A percentile compares a stretch with the other conserved stretches of the same genome.
Conservation (phyloP, 2,329 filamentous ascomycete genomes). For the Pezicula neosporulosa region DNA sequence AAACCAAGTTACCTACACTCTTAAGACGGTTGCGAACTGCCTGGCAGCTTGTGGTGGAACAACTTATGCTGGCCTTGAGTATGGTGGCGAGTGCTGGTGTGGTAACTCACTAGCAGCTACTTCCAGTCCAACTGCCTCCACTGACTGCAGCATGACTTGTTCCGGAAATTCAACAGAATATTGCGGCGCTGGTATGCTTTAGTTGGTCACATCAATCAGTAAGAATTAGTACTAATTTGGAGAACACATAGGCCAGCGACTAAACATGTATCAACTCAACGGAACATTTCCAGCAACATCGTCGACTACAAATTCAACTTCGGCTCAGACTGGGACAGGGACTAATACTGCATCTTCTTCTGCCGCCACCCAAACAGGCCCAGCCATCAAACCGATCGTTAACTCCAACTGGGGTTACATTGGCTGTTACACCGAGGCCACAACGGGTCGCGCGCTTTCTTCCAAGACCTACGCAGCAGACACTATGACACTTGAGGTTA, state of each 20-base stretch:
- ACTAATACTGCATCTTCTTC: constrained; percentile 4
- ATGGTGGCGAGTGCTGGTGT: constrained; percentile 28
- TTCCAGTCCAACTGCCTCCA: constrained; percentile 14
- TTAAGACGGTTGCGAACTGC: constrained; percentile 14
- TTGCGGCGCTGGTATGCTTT: constrained; percentile 26
- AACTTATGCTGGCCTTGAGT: constrained; percentile 33
- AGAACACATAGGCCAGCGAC: constrained; percentile 4
- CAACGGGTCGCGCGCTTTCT: constrained; percentile 21
- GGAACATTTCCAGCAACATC: constrained; percentile 5
- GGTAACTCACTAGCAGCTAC: constrained; percentile 18
- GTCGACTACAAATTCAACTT: background rate
- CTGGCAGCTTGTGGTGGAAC: constrained; percentile 12
- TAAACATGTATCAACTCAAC: constrained; percentile 24
- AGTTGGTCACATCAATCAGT: too few relatives aligned
- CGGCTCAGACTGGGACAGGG: background rate
- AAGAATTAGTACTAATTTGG: too few relatives aligned
- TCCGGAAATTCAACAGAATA: constrained; percentile 25
- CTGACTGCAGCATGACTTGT: constrained; percentile 26
- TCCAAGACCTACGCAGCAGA: constrained; percentile 16
- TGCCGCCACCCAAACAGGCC: constrained; percentile 13
- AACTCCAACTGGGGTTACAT: constrained; percentile 17
- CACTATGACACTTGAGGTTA: constrained; percentile 29
- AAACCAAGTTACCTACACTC: constrained; percentile 7
- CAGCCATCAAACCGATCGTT: constrained; percentile 15
- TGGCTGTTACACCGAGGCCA: constrained; percentile 30